A percentile compares a stretch with the other conserved stretches of the same genome.
phyloP scores from a whole-genome alignment of 441 rosid species.

The Aquilaria agallochum region DNA sequence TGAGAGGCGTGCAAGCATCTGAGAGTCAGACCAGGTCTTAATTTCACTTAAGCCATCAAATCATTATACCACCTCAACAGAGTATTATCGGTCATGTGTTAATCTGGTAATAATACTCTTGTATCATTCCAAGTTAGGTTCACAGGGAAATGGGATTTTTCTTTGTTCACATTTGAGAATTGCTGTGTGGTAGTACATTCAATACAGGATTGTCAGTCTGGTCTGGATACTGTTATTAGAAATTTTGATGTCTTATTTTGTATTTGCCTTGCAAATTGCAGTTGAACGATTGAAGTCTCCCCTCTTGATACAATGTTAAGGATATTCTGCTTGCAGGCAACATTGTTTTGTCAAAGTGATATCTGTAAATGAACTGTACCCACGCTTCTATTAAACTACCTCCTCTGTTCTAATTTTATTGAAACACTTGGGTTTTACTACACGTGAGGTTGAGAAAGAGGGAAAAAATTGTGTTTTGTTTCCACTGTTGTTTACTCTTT shows the following conservation, averaged over 20 bases:
- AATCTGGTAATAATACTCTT: constrained; percentile 11
- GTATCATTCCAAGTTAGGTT: constrained; percentile 21
- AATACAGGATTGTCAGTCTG: constrained; percentile 9
- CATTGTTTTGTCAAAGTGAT: too few species aligned
- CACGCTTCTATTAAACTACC: too few species aligned
- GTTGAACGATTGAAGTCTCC: too few species aligned
- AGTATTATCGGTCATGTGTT: background rate
- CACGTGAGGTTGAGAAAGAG: too few species aligned
- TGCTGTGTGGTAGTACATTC: background rate
- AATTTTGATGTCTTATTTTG: constrained; percentile 14
- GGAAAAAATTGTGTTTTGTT: too few species aligned
- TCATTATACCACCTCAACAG: background rate
- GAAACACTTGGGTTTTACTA: too few species aligned
- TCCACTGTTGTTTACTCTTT: too few species aligned
- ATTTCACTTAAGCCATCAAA: background rate
- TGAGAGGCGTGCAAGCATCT: constrained; percentile 2
- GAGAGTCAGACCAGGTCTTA: background rate
- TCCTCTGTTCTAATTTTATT: too few species aligned
- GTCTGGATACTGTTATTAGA: constrained; percentile 1
- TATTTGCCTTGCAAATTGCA: background rate
- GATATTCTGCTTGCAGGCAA: too few species aligned
- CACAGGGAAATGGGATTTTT: background rate
- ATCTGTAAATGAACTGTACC: too few species aligned
- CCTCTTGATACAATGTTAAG: too few species aligned
- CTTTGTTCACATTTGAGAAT: background rate